Base-by-base conservation (phyloP, 768 basidiomycete species). In the Phylloporus rhodoxanthus region DNA sequence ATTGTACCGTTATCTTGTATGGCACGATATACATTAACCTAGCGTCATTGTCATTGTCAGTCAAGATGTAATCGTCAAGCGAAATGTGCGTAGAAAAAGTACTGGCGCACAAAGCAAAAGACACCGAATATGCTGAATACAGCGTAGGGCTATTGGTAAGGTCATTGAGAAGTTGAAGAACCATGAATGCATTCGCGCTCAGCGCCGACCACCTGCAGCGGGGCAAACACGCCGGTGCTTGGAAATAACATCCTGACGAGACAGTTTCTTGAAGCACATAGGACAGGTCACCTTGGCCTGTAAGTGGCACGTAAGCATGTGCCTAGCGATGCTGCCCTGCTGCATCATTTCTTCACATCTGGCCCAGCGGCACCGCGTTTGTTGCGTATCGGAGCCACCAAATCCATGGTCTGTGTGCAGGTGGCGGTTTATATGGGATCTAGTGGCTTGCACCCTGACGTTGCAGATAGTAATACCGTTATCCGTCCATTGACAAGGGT, bases 251-350 rank as follows among this genome's bases (percentile, higher is more conserved):
- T 63, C 62, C 25, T 54, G 55, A 21, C 62, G 62, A 19, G 62
- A 63, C 34, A 63, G 21, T 36, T 65, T 59, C 47, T 63, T 63
- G 45, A 40, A 65, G 51, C 62, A 63, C 55, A 54, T 51, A 2
- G 62, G 60, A 39, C 62, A 63, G 5, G 60, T 57, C 30, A 65
- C 62, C 30, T 65, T 63, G 2, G 57, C 60, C 36, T 60, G 62
- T 2, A 63, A 47, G 42, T 63, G 63, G 38, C 63, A 59, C 4
- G 62, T 59, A 17, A 63, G 63, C 53, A 57, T 41, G 23, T 63
- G 63, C 30, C 63, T 62, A 9, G 60, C 62, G 19, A 63, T 57
- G 50, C 60, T 65, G 23, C 63, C 62, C 34, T 62, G 62, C 13
- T 63, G 63, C 62, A 63, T 63, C 25, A 20, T 50, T 25, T 56